phyloP scores from a whole-genome alignment of 306 rosid species.

The Acacia confusa region DNA sequence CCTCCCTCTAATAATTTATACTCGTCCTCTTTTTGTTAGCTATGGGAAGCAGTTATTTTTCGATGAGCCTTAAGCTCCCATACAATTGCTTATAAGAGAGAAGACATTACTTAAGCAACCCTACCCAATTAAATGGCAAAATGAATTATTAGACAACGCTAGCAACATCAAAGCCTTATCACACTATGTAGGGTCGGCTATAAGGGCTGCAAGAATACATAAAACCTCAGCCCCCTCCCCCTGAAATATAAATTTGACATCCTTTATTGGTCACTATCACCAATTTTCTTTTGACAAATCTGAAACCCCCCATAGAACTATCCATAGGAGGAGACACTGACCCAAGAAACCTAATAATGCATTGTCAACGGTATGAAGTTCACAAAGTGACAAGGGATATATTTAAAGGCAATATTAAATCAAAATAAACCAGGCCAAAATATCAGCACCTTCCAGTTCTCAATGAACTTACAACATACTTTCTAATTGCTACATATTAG shows the following conservation, averaged over 20 bases:
- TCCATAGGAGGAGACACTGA: neutral
- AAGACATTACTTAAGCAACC: neutral
- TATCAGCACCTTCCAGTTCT: neutral
- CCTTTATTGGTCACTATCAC: neutral
- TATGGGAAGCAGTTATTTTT: neutral
- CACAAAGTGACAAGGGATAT: neutral
- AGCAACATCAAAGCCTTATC: too few relatives aligned
- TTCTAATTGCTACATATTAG: conserved; percentile 10
- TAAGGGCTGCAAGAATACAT: neutral
- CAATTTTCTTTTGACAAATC: neutral
- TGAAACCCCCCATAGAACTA: neutral
- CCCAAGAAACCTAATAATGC: neutral
- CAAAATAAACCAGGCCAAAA: neutral
- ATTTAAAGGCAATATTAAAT: neutral
- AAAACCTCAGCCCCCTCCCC: neutral
- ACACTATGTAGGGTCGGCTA: too few relatives aligned
- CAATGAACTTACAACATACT: conserved; percentile 3
- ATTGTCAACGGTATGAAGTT: neutral
- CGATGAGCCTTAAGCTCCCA: conserved; percentile 4
- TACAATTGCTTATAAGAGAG: neutral
- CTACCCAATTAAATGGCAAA: neutral
- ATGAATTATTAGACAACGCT: neutral
- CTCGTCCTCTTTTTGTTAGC: neutral
- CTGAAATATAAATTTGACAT: neutral
- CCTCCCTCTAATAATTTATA: neutral